Conservation (phyloP, 2,329 filamentous ascomycete species). For the Fusarium papillatum region DNA sequence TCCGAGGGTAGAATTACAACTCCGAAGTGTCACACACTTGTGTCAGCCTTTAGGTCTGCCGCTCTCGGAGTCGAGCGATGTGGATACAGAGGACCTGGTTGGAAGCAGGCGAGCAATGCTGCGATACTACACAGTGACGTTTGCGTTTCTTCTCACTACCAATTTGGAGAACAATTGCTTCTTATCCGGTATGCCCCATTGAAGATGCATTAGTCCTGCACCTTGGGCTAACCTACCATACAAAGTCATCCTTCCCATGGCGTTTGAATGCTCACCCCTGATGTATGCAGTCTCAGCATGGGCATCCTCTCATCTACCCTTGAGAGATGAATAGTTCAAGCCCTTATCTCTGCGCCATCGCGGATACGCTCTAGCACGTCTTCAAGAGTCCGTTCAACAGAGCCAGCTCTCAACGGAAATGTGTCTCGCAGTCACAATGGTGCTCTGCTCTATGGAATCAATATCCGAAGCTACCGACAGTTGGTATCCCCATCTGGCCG, state of each 20-base stretch:
- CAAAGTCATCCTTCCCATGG: constrained; percentile 37
- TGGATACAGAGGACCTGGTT: neutral
- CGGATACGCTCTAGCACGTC: constrained; percentile 21
- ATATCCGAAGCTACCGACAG: constrained; percentile 30
- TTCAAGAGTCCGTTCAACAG: constrained; percentile 22
- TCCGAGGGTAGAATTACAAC: neutral
- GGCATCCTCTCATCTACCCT: constrained; percentile 36
- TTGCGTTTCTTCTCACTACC: neutral
- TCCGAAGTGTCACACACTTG: neutral
- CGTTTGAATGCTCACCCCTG: constrained; percentile 35
- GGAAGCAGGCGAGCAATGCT: neutral
- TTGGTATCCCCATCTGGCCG: constrained; percentile 37
- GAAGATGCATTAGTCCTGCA: neutral
- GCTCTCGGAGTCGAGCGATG: neutral
- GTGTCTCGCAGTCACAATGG: constrained; percentile 38
- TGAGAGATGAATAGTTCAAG: constrained; percentile 26
- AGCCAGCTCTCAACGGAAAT: constrained; percentile 28
- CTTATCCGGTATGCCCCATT: neutral
- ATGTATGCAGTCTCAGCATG: constrained; percentile 36
- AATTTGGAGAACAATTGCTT: neutral
- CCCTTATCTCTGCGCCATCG: constrained; percentile 30
- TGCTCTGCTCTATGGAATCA: constrained; percentile 40
- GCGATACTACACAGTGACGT: neutral
- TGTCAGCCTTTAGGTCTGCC: neutral
- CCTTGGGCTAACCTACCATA: neutral